Evolutionary conservation across 176 grass and related monocot genomes (phyloP), one percentile per base, ranked within the genome.

Genomic region (Elymus sibiricus): DNA sequence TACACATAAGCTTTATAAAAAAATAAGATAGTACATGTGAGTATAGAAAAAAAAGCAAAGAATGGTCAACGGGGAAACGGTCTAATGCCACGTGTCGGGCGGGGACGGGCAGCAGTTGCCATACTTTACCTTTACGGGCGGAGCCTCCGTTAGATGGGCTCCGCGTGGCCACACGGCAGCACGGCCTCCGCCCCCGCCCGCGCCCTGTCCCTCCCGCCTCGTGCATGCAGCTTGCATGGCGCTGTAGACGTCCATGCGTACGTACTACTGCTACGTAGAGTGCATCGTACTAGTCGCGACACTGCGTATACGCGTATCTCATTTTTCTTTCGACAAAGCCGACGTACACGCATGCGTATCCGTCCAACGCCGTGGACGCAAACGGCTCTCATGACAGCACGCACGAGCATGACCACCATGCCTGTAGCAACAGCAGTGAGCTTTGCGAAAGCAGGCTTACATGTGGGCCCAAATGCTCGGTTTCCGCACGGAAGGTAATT

Each of bases 211-310:
- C 79, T 90, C 89, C 80, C 80, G 84, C 89, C 58, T 83, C 32
- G 56, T 83, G 65, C 89, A 83, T 90, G 89, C 85, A 12, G 60
- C 38, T 49, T 80, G 89, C 85, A 87, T 91, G 85, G 76, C 25
- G 76, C 85, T 91, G 89, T 91, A 84, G 75, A 87, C 89, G 22
- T 55, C 44, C 61, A 59, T 66, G 85, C 76, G 60, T 70, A 40
- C 68, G 68, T 5, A 26, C 49, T 49, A 16, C 14, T 53, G 16
- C 22, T 22, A 46, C 78, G 56, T 44, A 31, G 55, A 43, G n/a
- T 8, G 28, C 55, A 21, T 12, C 6, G 61, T 51, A 61, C 47
- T 15, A 6, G 14, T 51, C 51, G n/a, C 71, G 35, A 15, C 62
- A 3, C 16, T 15, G 74, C 53, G 4, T 34, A 38, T 70, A 72